Base-by-base conservation (phyloP, 208 protist genomes). In the Wallacemonas sp. region DNA sequence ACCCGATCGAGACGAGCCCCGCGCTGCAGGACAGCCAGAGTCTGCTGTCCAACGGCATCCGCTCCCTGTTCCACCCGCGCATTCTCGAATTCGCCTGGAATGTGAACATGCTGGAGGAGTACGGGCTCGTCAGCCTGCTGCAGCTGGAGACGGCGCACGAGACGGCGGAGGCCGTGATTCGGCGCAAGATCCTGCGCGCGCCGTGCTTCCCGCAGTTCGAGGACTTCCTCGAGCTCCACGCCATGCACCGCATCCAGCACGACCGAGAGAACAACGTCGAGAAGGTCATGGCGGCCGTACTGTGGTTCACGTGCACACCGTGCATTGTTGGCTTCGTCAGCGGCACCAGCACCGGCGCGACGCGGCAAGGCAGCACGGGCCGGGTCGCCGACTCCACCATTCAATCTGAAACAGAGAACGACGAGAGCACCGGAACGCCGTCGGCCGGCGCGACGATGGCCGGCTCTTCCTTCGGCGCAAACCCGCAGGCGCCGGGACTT, bases 41-140 rank as follows among this genome's bases (percentile, higher is more conserved):
- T 24, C 24, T 74, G 3, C 32, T 58, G 32, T 33, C 52, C 0
- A 58, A 58, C 52, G 52, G 52, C 29, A 58, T 58, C 30, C 24
- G 41, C 27, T 47, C 52, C 19, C 5, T 23, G 32, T 72, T 77
- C 19, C 21, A 30, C 27, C 70, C 70, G 17, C 46, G 70, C n/a
- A 72, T 81, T 43, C n/a, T 75, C 19, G 75, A 81, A 48, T 73
- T 76, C 39, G 57, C 5, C n/a, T 81, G 75, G 75, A 70, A 81
- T 55, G 55, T 67, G 46, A 60, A 81, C 56, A 57, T 48, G 38
- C 63, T 81, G 39, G 75, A 76, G 65, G 62, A 75, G 54, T 81
- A 76, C 44, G 75, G 75, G 21, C 57, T 73, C 41, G 70, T 74
- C 19, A 69, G 61, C 17, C 70, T 81, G 4, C 63, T 81, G 1